Base-by-base conservation (phyloP, 139 green algal species). In the Nannochloris sp. region DNA sequence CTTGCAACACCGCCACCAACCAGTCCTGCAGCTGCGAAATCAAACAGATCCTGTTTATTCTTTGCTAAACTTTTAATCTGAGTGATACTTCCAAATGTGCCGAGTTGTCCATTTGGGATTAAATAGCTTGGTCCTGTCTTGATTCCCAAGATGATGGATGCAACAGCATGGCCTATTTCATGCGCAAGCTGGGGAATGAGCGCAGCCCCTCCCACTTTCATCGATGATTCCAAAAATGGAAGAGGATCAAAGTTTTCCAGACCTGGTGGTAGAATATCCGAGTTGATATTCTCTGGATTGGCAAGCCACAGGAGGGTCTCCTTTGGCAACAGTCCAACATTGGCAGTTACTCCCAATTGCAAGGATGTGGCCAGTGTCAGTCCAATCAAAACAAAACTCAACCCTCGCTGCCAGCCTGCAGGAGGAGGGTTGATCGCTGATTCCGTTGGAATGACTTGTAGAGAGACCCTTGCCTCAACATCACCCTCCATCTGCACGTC, bases 61-160 rank as follows among this genome's bases (percentile, higher is more conserved):
- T 61, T 65, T 27, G 78, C 67, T 46, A 95, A 70, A 29, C 68
- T 85, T 51, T 79, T 82, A 68, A 94, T 66, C 56, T 89, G 92
- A 4, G 89, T 96, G 48, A 97, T 82, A 62, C 79, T 79, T 24
- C 92, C 92, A 74, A 98, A 97, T 27, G 75, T 84, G 43, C 90
- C 91, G 10, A 91, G 74, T 73, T 87, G 81, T 49, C 83, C 70
- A 76, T 96, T 97, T 36, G 92, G 92, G 12, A 98, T 71, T 31
- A 97, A 84, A 76, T 83, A 89, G 11, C 84, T 84, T 12, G 88
- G 82, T 3, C 83, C 85, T 24, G 96, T 78, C 68, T 88, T 87
- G 56, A 96, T 82, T 29, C 65, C 62, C 21, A 62, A 44, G 11
- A 66, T 15, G 1, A 27, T 43, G 10, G 85, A 85, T 4, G 73